These are phyloP conservation scores for Aegilops umbellulata DNA, from an alignment of 176 grass and related monocot species.

Conservation along the genomic window DNA sequence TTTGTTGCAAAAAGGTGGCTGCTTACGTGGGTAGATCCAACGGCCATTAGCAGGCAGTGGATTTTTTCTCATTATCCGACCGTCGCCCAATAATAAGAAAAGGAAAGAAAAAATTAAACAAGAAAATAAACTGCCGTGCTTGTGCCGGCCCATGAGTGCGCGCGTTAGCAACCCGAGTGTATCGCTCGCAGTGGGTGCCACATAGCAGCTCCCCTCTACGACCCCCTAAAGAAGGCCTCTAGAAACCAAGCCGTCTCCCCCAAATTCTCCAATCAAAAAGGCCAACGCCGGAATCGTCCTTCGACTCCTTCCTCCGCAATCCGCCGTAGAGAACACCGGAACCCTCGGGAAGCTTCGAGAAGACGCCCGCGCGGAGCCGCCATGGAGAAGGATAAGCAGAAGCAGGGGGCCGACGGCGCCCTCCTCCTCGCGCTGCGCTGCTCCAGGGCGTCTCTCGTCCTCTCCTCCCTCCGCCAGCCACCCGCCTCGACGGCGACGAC, in stretches of 20 bases:
- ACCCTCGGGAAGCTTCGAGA: conserved; percentile 8
- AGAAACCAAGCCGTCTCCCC: background rate
- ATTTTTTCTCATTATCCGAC: too few relatives aligned
- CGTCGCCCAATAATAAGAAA: too few relatives aligned
- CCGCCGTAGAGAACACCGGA: background rate
- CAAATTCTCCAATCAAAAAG: background rate
- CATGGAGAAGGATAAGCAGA: conserved; percentile 41
- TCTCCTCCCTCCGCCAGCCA: conserved; percentile 42
- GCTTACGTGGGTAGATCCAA: too few relatives aligned
- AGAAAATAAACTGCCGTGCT: too few relatives aligned
- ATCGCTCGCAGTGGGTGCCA: too few relatives aligned
- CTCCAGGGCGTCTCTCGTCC: conserved; percentile 32
- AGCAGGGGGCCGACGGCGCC: conserved; percentile 7
- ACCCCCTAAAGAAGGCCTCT: background rate
- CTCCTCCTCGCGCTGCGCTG: conserved; percentile 32
- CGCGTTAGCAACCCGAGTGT: too few relatives aligned
- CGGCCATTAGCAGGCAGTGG: too few relatives aligned
- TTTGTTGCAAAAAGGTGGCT: too few relatives aligned
- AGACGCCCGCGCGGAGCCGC: background rate
- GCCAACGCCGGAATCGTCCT: background rate
- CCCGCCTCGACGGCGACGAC: background rate
- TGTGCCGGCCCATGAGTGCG: too few relatives aligned
- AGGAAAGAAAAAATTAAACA: too few relatives aligned
- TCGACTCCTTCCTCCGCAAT: background rate
- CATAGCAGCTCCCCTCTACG: too few relatives aligned